These are phyloP conservation scores for Lactarius hengduanensis DNA, from an alignment of 768 basidiomycete species.

Conservation along the genomic window DNA sequence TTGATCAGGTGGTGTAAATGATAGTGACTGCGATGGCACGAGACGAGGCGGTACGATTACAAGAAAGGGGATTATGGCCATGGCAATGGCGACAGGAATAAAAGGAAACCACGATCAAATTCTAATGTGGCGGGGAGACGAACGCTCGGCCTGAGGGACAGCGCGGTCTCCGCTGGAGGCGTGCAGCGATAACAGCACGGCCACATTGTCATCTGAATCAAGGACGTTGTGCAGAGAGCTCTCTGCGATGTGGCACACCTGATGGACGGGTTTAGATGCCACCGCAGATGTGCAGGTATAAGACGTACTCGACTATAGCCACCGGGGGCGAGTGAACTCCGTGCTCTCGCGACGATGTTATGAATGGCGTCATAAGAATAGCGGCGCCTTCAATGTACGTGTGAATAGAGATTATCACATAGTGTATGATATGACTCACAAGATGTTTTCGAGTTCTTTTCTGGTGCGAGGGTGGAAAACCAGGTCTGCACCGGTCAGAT, in stretches of 20 bases:
- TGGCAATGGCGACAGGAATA: neutral
- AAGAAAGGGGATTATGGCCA: constrained; percentile 15
- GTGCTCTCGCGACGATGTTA: constrained; percentile 71
- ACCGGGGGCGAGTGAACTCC: constrained; percentile 57
- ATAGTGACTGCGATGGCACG: constrained; percentile 24
- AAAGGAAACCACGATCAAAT: constrained; percentile 32
- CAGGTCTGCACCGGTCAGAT: constrained; percentile 66
- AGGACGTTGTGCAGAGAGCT: constrained; percentile 69
- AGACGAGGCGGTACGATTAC: constrained; percentile 13
- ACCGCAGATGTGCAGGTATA: neutral
- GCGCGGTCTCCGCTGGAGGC: constrained; percentile 30
- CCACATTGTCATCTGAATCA: constrained; percentile 63
- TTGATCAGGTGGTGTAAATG: constrained; percentile 16
- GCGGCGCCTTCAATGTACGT: constrained; percentile 48
- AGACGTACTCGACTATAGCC: constrained; percentile 53
- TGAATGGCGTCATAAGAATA: constrained; percentile 81
- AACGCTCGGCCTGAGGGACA: constrained; percentile 36
- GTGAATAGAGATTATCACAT: neutral
- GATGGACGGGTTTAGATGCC: neutral
- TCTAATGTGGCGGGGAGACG: constrained; percentile 40
- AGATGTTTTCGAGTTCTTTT: constrained; percentile 64
- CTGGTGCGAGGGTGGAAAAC: constrained; percentile 66
- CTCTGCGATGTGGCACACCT: constrained; percentile 72
- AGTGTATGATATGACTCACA: constrained; percentile 47
- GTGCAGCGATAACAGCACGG: constrained; percentile 66